Conservation (phyloP, 495 filamentous ascomycete genomes). For the Neurospora africana region DNA sequence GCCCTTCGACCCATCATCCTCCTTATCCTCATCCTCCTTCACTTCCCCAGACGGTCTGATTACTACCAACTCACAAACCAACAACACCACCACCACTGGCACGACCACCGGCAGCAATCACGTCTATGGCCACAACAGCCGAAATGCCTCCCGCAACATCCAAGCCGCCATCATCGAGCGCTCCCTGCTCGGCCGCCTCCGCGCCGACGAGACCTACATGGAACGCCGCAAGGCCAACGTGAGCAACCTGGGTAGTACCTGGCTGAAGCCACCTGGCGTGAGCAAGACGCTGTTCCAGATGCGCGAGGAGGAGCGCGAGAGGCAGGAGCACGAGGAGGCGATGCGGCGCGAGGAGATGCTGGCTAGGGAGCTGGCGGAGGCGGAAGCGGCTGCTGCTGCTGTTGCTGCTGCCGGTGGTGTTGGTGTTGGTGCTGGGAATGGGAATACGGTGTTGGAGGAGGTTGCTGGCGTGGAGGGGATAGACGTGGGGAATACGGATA, state of each 20-base stretch:
- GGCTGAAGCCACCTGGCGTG: constrained; percentile 70
- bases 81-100: constrained; percentile 3
- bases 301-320: constrained; percentile 68
- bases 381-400: constrained; percentile 35
- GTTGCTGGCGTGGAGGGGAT: constrained; percentile 10
- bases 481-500: constrained; percentile 45
- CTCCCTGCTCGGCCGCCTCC: constrained; percentile 49
- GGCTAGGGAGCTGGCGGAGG: constrained; percentile 51
- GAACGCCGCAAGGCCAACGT: constrained; percentile 61
- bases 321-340: constrained; percentile 66
- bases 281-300: constrained; percentile 66
- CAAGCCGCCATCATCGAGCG: constrained; percentile 27
- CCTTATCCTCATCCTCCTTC: constrained; percentile 2
- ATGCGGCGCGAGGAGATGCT: constrained; percentile 61
- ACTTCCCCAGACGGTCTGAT: constrained; percentile 7
- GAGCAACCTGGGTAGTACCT: constrained; percentile 61
- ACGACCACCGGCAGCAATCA: background rate
- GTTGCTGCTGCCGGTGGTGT: constrained; percentile 16
- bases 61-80: constrained; percentile 14
- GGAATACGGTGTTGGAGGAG: constrained; percentile 9
- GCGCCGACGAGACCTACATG: constrained; percentile 56
- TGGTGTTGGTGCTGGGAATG: constrained; percentile 1
- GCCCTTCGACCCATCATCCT: constrained; percentile 14
- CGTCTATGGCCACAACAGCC: constrained; percentile 4
- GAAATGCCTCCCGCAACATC: constrained; percentile 4